Percentiles rank a stretch among this genome's conserved stretches.
These are phyloP conservation scores for Astragalus glycyphyllos DNA, from an alignment of 306 rosid species.

Conservation along the genomic window DNA sequence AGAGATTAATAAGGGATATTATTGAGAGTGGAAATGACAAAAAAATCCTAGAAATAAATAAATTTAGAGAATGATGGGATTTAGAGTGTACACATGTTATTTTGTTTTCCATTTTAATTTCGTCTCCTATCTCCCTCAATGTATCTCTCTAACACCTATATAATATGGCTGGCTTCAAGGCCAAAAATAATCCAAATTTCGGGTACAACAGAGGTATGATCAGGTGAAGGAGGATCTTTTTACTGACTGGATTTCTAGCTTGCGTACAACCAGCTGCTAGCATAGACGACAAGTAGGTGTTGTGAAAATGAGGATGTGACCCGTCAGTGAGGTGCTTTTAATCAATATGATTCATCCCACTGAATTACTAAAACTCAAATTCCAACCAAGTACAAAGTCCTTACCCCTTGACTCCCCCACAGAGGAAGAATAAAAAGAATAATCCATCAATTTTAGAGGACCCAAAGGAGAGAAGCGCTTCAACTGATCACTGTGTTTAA, in stretches of 20 bases:
- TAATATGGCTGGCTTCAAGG: constrained; percentile 26
- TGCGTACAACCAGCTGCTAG: constrained; percentile 43
- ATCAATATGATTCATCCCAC: constrained; percentile 43
- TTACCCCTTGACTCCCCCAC: constrained; percentile 32
- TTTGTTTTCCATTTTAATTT: constrained; percentile 10
- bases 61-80: too few species aligned
- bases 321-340: constrained; percentile 42
- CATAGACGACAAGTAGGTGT: constrained; percentile 42
- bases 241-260: constrained; percentile 40
- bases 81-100: not conserved
- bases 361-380: constrained; percentile 32
- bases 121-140: not conserved
- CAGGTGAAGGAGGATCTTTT: constrained; percentile 46
- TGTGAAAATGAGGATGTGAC: constrained; percentile 50
- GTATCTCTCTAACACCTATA: not conserved
- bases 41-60: too few species aligned
- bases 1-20: too few species aligned
- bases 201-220: constrained; percentile 41
- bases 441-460: constrained; percentile 42
- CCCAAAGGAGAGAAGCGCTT: constrained; percentile 30
- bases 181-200: constrained; percentile 21
- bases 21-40: too few species aligned
- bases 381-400: constrained; percentile 40
- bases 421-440: constrained; percentile 28
- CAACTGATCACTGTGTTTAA: constrained; percentile 41